Conservation (phyloP, 2,329 filamentous ascomycete species). For the Colletotrichum sublineola region DNA sequence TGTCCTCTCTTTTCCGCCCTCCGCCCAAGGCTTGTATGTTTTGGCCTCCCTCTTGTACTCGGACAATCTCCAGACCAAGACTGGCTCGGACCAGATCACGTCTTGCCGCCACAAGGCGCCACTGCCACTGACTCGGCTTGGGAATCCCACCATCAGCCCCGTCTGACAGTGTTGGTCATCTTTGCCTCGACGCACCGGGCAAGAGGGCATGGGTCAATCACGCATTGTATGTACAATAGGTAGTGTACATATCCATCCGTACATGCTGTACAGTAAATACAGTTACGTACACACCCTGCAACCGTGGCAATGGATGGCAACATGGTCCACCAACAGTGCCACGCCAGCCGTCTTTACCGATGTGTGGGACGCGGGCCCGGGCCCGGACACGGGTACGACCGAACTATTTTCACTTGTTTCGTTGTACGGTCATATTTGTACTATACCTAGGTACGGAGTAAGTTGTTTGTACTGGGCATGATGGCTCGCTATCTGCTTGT, state of each 20-base stretch:
- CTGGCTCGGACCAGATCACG: not conserved
- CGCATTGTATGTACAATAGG: too few species aligned
- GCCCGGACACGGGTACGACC: not conserved
- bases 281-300: not conserved
- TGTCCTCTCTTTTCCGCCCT: not conserved
- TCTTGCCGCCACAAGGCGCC: not conserved
- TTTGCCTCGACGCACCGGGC: slow-evolving; percentile 1
- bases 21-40: not conserved
- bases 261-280: too few species aligned
- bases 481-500: too few species aligned
- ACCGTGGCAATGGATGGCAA: not conserved
- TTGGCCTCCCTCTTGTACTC: not conserved
- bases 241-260: too few species aligned
- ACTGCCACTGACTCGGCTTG: not conserved
- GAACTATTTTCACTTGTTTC: not conserved
- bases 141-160: not conserved
- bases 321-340: slow-evolving; percentile 20
- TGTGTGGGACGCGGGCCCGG: slow-evolving; percentile 4
- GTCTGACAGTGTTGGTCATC: not conserved
- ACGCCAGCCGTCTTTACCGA: slow-evolving; percentile 31
- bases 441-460: too few species aligned
- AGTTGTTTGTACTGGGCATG: too few species aligned
- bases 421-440: too few species aligned
- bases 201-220: not conserved
- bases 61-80: not conserved